These are phyloP conservation scores for Fusarium azukiicola DNA, from an alignment of 2,329 filamentous ascomycete species.

Conservation along the genomic window DNA sequence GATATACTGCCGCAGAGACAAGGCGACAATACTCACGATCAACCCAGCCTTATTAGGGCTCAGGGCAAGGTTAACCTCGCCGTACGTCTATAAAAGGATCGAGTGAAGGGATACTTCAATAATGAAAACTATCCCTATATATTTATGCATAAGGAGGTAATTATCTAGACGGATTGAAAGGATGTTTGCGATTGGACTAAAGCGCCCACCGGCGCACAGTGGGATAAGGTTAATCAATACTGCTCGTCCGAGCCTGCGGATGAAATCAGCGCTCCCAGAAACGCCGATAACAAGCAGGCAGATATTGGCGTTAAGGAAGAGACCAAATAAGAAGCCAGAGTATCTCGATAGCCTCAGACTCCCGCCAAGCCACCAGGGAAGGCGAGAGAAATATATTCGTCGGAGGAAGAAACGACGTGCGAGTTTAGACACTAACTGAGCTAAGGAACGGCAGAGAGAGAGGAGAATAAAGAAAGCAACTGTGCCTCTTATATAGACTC, in stretches of 20 bases:
- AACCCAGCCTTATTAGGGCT: constrained; percentile 8
- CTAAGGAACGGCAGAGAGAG: neutral
- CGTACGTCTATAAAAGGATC: constrained; percentile 3
- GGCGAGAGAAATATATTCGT: constrained; percentile 15
- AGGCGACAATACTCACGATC: neutral
- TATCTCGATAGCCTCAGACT: constrained; percentile 9
- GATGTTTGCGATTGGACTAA: constrained; percentile 9
- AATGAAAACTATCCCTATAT: constrained; percentile 10
- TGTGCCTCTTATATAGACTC: neutral
- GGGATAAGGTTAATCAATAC: constrained; percentile 26
- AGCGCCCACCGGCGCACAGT: constrained; percentile 25
- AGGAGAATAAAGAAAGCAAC: neutral
- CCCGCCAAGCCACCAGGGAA: constrained; percentile 16
- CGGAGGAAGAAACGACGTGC: constrained; percentile 16
- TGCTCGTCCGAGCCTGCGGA: constrained; percentile 21
- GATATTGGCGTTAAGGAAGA: constrained; percentile 11
- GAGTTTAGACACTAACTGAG: neutral
- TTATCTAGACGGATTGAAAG: constrained; percentile 12
- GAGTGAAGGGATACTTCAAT: constrained; percentile 12
- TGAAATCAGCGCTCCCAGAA: constrained; percentile 21
- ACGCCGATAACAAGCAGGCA: constrained; percentile 1
- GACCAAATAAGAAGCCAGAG: neutral
- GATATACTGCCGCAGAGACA: neutral
- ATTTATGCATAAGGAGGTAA: constrained; percentile 11
- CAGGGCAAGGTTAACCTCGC: neutral